A percentile compares a stretch with the other conserved stretches of the same genome.
Conservation (phyloP, 345 rosid species). For the Euphorbia peplus region DNA sequence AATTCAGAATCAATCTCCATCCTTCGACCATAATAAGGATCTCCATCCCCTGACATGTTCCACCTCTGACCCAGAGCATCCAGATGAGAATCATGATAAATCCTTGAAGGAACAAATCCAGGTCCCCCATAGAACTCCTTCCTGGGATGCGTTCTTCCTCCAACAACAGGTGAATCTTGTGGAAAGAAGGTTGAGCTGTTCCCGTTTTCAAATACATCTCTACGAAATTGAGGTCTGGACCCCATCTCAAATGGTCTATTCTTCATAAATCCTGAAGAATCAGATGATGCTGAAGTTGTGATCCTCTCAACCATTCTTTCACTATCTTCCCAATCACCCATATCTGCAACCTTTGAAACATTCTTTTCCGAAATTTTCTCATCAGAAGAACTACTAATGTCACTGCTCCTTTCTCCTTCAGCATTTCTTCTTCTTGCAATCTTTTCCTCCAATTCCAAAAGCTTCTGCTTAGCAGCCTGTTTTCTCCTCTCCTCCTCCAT, state of each 20-base stretch:
- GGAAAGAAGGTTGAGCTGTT: constrained; percentile 43
- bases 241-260: constrained; percentile 52
- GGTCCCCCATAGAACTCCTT: constrained; percentile 62
- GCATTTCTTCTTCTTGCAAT: constrained; percentile 89
- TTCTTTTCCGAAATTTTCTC: constrained; percentile 55
- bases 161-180: constrained; percentile 45
- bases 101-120: constrained; percentile 44
- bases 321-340: constrained; percentile 84
- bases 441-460: constrained; percentile 86
- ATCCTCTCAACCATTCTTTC: constrained; percentile 92
- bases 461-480: constrained; percentile 93
- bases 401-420: constrained; percentile 45
- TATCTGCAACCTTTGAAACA: constrained; percentile 36
- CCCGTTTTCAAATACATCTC: constrained; percentile 60
- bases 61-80: constrained; percentile 67
- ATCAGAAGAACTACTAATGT: constrained; percentile 42
- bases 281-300: constrained; percentile 68
- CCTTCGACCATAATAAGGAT: constrained; percentile 54
- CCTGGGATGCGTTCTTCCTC: constrained; percentile 47
- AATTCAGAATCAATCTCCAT: constrained; percentile 64
- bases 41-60: constrained; percentile 67
- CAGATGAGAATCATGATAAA: constrained; percentile 45
- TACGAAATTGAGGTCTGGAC: constrained; percentile 44
- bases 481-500: constrained; percentile 98
- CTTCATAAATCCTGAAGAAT: constrained; percentile 54